Conservation (phyloP, 2,329 filamentous ascomycete genomes). For the Emericellopsis atlantica region DNA sequence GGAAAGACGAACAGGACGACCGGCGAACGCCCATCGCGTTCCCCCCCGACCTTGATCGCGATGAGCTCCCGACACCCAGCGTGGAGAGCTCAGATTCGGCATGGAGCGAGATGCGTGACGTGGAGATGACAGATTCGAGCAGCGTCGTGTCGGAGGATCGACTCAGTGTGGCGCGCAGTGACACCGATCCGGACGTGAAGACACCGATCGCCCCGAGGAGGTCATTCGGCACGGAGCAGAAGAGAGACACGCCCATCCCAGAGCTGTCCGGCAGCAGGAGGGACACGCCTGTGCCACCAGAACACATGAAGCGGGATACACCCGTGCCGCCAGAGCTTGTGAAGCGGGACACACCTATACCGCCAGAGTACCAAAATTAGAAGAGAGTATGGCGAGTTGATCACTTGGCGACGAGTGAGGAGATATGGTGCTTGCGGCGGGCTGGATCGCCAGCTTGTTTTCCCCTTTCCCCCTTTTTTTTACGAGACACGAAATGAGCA, state of each 20-base stretch:
- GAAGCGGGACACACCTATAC: constrained; percentile 1
- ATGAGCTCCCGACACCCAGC: constrained; percentile 25
- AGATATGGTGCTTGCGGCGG: not conserved
- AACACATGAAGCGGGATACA: not conserved
- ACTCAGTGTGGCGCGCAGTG: constrained; percentile 11
- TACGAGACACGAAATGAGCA: no score
- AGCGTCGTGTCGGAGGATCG: constrained; percentile 22
- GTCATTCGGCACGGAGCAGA: not conserved
- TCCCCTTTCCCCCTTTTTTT: no score
- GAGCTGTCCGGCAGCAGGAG: not conserved
- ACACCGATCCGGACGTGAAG: constrained; percentile 21
- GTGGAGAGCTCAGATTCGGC: constrained; percentile 21
- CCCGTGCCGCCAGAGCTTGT: not conserved
- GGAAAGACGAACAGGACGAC: constrained; percentile 4
- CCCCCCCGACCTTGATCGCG: constrained; percentile 6
- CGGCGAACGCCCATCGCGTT: constrained; percentile 8
- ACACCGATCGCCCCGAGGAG: constrained; percentile 22
- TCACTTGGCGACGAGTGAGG: not conserved
- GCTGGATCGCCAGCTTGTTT: not conserved
- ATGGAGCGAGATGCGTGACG: constrained; percentile 19
- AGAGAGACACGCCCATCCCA: constrained; percentile 1
- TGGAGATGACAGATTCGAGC: constrained; percentile 36
- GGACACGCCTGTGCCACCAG: constrained; percentile 1
- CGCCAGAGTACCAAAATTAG: not conserved
- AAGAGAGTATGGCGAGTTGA: not conserved